Evolutionary conservation across 768 basidiomycete genomes (phyloP).

Genomic region (Boletus insuetus): DNA sequence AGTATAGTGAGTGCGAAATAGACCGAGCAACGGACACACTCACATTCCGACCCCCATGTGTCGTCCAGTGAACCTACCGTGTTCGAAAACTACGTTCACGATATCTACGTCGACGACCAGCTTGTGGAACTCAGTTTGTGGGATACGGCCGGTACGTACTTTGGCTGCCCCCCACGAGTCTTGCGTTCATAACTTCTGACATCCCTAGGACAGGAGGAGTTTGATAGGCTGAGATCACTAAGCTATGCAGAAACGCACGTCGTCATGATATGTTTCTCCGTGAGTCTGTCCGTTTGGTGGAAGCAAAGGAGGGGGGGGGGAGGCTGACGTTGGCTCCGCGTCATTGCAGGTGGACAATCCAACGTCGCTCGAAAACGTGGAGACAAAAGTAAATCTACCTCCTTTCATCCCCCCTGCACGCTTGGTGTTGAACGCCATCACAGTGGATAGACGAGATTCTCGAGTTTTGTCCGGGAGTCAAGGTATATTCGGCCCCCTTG

Average conservation of each 20-base stretch:
- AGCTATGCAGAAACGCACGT: slow-evolving; percentile 97
- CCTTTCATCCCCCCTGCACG: background rate
- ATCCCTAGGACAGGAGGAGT: slow-evolving; percentile 87
- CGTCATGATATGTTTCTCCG: slow-evolving; percentile 95
- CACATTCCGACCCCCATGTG: background rate
- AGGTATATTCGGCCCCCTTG: slow-evolving; percentile 44
- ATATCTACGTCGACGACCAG: slow-evolving; percentile 83
- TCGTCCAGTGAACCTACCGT: slow-evolving; percentile 79
- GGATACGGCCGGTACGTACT: slow-evolving; percentile 86
- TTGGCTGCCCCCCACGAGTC: background rate
- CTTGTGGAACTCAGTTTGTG: slow-evolving; percentile 89
- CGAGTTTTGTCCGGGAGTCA: slow-evolving; percentile 93
- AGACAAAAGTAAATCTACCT: slow-evolving; percentile 62
- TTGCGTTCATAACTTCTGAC: slow-evolving; percentile 27
- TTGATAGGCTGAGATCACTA: slow-evolving; percentile 89
- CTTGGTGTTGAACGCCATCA: background rate
- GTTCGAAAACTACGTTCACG: slow-evolving; percentile 97
- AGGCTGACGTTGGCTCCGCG: background rate
- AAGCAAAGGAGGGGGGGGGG: background rate
- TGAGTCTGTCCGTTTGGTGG: slow-evolving; percentile 32
- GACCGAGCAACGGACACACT: background rate
- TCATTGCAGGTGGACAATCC: slow-evolving; percentile 80
- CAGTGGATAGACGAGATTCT: slow-evolving; percentile 94
- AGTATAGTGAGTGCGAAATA: slow-evolving; percentile 65
- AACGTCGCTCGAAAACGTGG: slow-evolving; percentile 93